Base-by-base conservation (phyloP, 148 eudicot species). In the Cornus suecica region DNA sequence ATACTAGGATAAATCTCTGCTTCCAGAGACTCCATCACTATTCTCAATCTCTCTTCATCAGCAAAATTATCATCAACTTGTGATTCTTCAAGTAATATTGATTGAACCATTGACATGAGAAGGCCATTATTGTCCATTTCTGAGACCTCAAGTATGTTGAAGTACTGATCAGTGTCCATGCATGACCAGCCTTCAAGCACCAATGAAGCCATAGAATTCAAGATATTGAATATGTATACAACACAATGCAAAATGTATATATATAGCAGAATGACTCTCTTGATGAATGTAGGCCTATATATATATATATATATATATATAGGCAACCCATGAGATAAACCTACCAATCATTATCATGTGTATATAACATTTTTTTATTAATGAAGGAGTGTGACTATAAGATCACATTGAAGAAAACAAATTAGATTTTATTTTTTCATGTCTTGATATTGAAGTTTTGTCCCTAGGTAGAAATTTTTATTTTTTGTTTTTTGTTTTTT, bases 11-110 rank as follows among this genome's bases (percentile, higher is more conserved):
- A 63, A 42, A 83, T 76, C 54, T 83, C 86, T 24, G 80, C 86
- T 61, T 83, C 80, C 18, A 83, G 66, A 10, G 87, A 84, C 24
- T 65, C 70, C 13, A 84, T 84, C 6, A 84, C 87, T 5, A 71
- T 79, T 8, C 22, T 42, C 37, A 84, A 63, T 74, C 76, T 79
- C 32, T 81, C 84, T 42, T 81, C 76, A 23, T 84, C 81, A 34
- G 75, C 69, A n/a, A 37, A 6, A 37, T 73, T 74, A 22, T 75
- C 75, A 0, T 32, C 62, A 18, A 58, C 30, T 2, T 76, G 77
- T 5, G 87, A 42, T 31, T 81, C 87, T 13, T 84, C 87, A 2
- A 81, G 82, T 15, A 79, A 28, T 9, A n/a, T n/a, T n/a, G n/a
- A n/a, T n/a, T n/a, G 80, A 37, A 37, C 9, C 42, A 37, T 37